These are phyloP conservation scores for Tardiomyces blankii DNA, from an alignment of 1,139 yeast species.

Conservation along the genomic window DNA sequence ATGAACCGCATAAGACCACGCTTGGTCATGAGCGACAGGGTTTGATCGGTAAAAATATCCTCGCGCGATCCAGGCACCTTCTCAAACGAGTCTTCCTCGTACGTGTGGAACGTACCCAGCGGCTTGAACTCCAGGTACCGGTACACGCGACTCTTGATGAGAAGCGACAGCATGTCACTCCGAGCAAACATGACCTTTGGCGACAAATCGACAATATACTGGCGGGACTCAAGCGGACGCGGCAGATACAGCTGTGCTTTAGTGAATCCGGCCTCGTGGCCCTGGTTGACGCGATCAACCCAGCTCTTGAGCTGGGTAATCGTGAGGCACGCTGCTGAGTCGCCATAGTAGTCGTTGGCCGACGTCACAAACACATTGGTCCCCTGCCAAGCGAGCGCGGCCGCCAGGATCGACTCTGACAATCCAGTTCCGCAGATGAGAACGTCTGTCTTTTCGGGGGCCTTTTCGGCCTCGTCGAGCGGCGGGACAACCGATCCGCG, in stretches of 20 bases:
- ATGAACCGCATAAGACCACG: slow-evolving; percentile 85
- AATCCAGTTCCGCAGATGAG: slow-evolving; percentile 88
- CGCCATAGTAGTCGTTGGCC: slow-evolving; percentile 76
- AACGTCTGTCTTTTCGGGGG: slow-evolving; percentile 49
- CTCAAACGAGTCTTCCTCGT: slow-evolving; percentile 81
- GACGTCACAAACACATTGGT: slow-evolving; percentile 84
- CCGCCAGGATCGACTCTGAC: slow-evolving; percentile 79
- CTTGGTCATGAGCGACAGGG: slow-evolving; percentile 64
- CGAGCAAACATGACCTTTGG: slow-evolving; percentile 85
- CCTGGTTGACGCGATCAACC: slow-evolving; percentile 1
- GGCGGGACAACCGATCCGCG: slow-evolving; percentile 77
- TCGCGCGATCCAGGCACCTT: slow-evolving; percentile 75
- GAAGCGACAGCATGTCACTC: slow-evolving; percentile 68
- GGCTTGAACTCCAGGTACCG: slow-evolving; percentile 90
- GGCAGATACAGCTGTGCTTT: slow-evolving; percentile 52
- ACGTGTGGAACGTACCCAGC: slow-evolving; percentile 78
- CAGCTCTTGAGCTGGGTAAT: slow-evolving; percentile 50
- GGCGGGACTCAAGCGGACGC: slow-evolving; percentile 34
- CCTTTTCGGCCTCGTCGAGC: slow-evolving; percentile 65
- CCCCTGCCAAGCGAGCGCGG: slow-evolving; percentile 96
- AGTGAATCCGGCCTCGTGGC: slow-evolving; percentile 12
- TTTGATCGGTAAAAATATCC: slow-evolving; percentile 86
- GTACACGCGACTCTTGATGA: slow-evolving; percentile 77
- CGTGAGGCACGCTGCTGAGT: slow-evolving; percentile 71
- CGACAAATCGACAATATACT: slow-evolving; percentile 76